Conservation (phyloP, 2,329 filamentous ascomycete genomes). For the Paraconiothyrium brasiliense region DNA sequence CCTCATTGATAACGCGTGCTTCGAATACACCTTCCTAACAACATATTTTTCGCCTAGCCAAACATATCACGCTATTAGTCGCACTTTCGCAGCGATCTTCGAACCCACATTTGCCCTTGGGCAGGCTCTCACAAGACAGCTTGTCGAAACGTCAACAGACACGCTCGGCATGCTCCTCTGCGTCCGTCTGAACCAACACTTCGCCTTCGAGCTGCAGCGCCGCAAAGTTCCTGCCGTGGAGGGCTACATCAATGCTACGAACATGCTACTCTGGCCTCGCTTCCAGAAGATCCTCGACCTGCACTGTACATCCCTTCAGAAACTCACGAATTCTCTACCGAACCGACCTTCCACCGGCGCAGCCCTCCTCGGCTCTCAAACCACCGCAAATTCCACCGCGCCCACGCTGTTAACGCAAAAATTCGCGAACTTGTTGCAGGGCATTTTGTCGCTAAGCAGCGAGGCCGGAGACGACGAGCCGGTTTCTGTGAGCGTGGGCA, state of each 20-base stretch:
- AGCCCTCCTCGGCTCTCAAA: constrained; percentile 49
- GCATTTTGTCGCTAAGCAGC: constrained; percentile 82
- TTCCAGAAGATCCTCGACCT: constrained; percentile 94
- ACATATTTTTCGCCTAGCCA: constrained; percentile 85
- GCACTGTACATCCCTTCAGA: constrained; percentile 86
- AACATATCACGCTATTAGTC: constrained; percentile 78
- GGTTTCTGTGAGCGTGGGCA: constrained; percentile 79
- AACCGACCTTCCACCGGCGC: constrained; percentile 45
- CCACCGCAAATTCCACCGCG: constrained; percentile 71
- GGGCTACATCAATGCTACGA: constrained; percentile 90
- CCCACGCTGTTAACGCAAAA: constrained; percentile 92
- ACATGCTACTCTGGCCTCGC: constrained; percentile 95
- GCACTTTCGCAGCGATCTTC: constrained; percentile 87
- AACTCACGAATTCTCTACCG: constrained; percentile 57
- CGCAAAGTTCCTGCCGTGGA: constrained; percentile 90
- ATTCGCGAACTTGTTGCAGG: constrained; percentile 92
- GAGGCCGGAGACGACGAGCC: constrained; percentile 96
- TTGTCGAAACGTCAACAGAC: constrained; percentile 82
- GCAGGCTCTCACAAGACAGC: constrained; percentile 75
- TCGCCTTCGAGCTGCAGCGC: constrained; percentile 92
- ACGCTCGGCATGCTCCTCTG: constrained; percentile 88
- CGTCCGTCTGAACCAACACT: constrained; percentile 90
- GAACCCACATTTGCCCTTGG: constrained; percentile 89
- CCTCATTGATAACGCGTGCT: constrained; percentile 89
- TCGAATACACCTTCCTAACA: constrained; percentile 93